Conservation (phyloP, 2,329 filamentous ascomycete species). For the Aphanocladium album region DNA sequence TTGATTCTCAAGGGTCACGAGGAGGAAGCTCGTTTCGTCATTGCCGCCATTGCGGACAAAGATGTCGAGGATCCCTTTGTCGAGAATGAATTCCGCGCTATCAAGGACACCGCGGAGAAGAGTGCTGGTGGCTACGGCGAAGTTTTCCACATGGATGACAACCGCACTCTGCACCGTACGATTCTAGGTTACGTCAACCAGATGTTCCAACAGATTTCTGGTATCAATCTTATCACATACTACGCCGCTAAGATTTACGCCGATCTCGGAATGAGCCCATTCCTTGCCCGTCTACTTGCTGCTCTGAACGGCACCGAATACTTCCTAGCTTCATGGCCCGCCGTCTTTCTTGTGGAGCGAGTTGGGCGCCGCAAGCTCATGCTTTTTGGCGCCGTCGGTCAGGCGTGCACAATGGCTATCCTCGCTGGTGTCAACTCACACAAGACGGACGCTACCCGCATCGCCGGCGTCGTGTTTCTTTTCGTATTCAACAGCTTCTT, state of each 20-base stretch:
- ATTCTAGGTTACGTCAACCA: conserved; percentile 58
- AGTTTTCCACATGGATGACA: conserved; percentile 53
- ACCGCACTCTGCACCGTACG: conserved; percentile 54
- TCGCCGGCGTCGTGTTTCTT: conserved; percentile 61
- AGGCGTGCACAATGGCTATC: conserved; percentile 61
- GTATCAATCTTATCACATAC: conserved; percentile 59
- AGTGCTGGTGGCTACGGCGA: conserved; percentile 56
- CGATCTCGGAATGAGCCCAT: conserved; percentile 46
- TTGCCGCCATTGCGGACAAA: conserved; percentile 49
- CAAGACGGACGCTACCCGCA: conserved; percentile 46
- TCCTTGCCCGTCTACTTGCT: conserved; percentile 54
- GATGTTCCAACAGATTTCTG: conserved; percentile 61
- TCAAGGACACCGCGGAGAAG: conserved; percentile 65
- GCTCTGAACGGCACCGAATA: conserved; percentile 41
- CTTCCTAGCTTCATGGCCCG: conserved; percentile 59
- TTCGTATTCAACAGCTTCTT: conserved; percentile 58
- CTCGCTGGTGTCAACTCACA: conserved; percentile 51
- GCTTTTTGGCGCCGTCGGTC: conserved; percentile 61
- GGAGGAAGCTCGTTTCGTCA: conserved; percentile 42
- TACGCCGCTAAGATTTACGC: conserved; percentile 57
- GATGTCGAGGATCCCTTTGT: conserved; percentile 54
- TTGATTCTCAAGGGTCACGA: conserved; percentile 41
- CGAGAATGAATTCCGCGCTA: conserved; percentile 52
- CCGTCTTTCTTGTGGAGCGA: conserved; percentile 58
- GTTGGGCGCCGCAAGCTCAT: conserved; percentile 66